phyloP scores from a whole-genome alignment of 2,329 filamentous ascomycete genomes.

The Alternaria brassicicola region DNA sequence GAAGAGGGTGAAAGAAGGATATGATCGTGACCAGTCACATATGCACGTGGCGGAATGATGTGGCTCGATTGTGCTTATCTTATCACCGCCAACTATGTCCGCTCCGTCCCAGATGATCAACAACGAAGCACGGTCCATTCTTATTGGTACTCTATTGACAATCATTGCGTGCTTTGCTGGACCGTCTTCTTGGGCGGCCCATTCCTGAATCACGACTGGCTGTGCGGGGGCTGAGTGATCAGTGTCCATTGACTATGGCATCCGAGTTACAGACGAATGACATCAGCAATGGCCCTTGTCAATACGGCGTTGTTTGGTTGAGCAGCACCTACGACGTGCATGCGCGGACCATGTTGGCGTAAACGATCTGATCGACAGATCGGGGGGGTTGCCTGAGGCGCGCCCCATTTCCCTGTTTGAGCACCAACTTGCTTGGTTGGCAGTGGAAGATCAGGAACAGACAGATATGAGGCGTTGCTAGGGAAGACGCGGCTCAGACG shows the following conservation, averaged over 20 bases:
- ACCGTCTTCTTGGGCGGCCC: neutral
- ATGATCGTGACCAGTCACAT: neutral
- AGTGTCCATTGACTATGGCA: no score
- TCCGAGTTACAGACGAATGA: neutral
- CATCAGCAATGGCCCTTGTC: conserved; percentile 2
- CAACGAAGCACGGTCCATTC: neutral
- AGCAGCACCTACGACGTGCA: neutral
- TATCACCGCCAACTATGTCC: neutral
- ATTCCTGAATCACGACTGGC: neutral
- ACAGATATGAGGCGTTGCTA: conserved; percentile 10
- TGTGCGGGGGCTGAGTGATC: neutral
- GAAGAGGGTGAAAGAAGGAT: neutral
- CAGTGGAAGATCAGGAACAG: conserved; percentile 1
- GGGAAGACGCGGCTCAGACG: conserved; percentile 5
- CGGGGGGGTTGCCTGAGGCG: conserved; percentile 14
- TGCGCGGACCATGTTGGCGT: conserved; percentile 1
- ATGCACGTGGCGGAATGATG: neutral
- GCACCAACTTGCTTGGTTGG: neutral
- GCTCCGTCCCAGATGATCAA: neutral
- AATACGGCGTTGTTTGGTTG: neutral
- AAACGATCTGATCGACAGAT: conserved; percentile 3
- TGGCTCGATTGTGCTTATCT: neutral
- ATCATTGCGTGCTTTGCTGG: neutral
- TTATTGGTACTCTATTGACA: neutral
- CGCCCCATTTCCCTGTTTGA: conserved; percentile 17